Percentiles rank a stretch among this genome's conserved stretches.
These are phyloP conservation scores for Davidsoniella eucalypti DNA, from an alignment of 2,329 filamentous ascomycete genomes.

Conservation along the genomic window DNA sequence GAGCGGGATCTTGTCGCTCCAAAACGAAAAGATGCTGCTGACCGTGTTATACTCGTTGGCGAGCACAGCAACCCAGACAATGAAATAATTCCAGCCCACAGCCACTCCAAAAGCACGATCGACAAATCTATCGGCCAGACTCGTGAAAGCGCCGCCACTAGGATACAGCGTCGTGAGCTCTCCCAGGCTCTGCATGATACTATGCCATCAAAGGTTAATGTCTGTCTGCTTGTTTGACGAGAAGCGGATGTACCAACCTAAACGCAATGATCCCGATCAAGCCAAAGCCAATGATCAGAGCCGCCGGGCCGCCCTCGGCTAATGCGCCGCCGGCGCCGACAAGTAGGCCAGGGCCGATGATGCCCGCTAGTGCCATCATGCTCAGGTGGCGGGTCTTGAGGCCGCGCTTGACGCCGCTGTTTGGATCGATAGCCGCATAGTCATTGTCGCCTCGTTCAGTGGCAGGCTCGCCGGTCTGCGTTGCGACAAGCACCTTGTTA, in stretches of 20 bases:
- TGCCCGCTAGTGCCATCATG: conserved; percentile 49
- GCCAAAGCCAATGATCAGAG: conserved; percentile 56
- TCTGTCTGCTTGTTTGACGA: too few relatives aligned
- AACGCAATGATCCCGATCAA: conserved; percentile 35
- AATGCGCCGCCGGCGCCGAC: conserved; percentile 57
- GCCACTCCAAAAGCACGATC: conserved; percentile 53
- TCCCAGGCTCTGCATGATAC: conserved; percentile 56
- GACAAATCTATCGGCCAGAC: conserved; percentile 52
- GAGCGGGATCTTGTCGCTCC: conserved; percentile 42
- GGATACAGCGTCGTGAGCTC: conserved; percentile 61
- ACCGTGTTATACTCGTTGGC: conserved; percentile 54
- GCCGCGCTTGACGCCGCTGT: conserved; percentile 50
- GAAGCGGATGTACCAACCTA: conserved; percentile 6
- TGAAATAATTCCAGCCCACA: conserved; percentile 56
- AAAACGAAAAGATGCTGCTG: conserved; percentile 48
- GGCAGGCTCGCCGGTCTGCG: conserved; percentile 9
- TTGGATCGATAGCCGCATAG: conserved; percentile 35
- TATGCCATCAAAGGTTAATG: neutral
- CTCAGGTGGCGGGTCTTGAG: conserved; percentile 51
- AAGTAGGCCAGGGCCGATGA: conserved; percentile 53
- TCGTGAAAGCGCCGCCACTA: conserved; percentile 54
- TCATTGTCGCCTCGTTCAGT: conserved; percentile 26
- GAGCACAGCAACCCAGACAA: conserved; percentile 49
- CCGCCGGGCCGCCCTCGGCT: conserved; percentile 51
- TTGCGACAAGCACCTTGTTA: neutral